Base-by-base conservation (phyloP, 2,329 filamentous ascomycete species). In the Rutstroemia sp. region DNA sequence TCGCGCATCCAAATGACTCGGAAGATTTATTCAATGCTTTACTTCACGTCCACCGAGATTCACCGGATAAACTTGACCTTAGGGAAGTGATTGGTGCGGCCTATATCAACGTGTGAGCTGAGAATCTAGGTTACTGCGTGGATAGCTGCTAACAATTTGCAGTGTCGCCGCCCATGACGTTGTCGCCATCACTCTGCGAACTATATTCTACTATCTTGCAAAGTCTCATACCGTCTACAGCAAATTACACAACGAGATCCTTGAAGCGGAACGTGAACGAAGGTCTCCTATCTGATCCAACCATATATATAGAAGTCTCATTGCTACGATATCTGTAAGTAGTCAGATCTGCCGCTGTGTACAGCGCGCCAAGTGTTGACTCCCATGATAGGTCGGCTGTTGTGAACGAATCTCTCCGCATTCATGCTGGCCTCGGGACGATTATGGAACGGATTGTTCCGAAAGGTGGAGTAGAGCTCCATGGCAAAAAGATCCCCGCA, bases 321-420 rank as follows among this genome's bases (percentile, higher is more conserved):
- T 44, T 64, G 2, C 62, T 75, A 55, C 70, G 69, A 0, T 79
- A 78, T 57, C 69, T 80, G 3, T 68, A 75, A 50, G 75, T 77
- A 4, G 10, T 2, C 6, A 9, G 3, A 23, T 23, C 23, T 23
- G 23, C 23, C 23, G 23, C 23, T 23, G 23, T 23, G 23, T 23
- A 23, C 5, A 23, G 23, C 23, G 23, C 23, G 23, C 23, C 23
- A 23, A 23, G 23, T 23, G 23, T 23, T 23, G 23, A 23, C n/a
- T 5, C 5, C 23, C 23, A 23, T 23, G 23, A 23, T 41, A 49
- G 47, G 12, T 38, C 47, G 16, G 47, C 47, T 16, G 47, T 49
- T 12, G 70, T 82, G 25, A 74, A 73, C 16, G 80, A 83, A 62
- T 70, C 74, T 0, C 67, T 78, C 58, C 74, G 79, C 2, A 64